Evolutionary conservation across 345 rosid species (phyloP).

Genomic region (Firmiana major): DNA sequence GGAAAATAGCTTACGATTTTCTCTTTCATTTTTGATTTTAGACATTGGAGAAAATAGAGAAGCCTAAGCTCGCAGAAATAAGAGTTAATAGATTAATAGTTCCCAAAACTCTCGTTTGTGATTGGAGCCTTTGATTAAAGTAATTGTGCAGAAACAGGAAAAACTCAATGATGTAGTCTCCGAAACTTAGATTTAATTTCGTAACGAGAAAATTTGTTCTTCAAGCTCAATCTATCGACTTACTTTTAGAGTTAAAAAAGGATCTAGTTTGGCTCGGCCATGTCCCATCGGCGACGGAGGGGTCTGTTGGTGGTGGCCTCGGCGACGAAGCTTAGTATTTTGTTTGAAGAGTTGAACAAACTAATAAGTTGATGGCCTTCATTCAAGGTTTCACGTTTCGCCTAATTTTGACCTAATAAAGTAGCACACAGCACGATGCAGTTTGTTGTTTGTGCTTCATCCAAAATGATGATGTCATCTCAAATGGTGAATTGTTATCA

Average conservation of each 20-base stretch:
- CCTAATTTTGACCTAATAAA: not conserved
- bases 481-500: not conserved
- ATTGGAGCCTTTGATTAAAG: not conserved
- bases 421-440: not conserved
- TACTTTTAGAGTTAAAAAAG: not conserved
- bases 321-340: constrained; percentile 3
- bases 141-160: not conserved
- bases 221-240: not conserved
- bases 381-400: not conserved
- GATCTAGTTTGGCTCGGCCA: too few relatives aligned
- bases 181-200: not conserved
- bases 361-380: not conserved
- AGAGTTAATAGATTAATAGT: not conserved
- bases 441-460: not conserved
- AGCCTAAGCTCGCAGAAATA: not conserved
- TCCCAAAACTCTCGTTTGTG: not conserved
- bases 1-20: not conserved
- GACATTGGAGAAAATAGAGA: not conserved
- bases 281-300: not conserved
- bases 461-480: not conserved
- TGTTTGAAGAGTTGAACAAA: not conserved
- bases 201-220: not conserved
- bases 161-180: not conserved
- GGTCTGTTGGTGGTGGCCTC: not conserved
- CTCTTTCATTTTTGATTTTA: not conserved